Evolutionary conservation across 352 stramenopile genomes (phyloP), one percentile per base, ranked within the genome.

Genomic region (Globisporangium nunn): DNA sequence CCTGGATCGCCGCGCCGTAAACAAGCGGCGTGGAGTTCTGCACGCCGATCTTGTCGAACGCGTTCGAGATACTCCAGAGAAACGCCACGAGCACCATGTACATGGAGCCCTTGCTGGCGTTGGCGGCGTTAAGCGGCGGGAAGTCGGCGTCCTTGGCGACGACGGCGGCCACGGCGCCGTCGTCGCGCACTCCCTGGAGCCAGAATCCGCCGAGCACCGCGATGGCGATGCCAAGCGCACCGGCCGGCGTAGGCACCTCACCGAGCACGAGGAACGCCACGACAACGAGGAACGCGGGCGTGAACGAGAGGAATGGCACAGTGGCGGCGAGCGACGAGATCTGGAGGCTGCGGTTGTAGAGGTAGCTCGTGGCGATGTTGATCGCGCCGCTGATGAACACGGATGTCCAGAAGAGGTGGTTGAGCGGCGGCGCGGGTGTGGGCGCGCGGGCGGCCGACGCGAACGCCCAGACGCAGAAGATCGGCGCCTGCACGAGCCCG

Each of bases 51-150:
- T 91, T 91, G 67, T 91, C 81, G 37, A 91, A 91, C 29, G 76
- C 79, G 50, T 87, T 91, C 12, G 81, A 90, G 44, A 91, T 85
- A 50, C 81, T 91, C 81, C 81, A 91, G 2, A 91, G 58, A 49
- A 91, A 91, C 14, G 81, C 81, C 18, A 91, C 81, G 41, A 88
- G 51, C 49, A 90, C 84, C 77, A 87, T 91, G 63, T 91, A 90
- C 67, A 86, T 76, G 30, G 81, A 87, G 14, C 81, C 81, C 61
- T 88, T 86, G 68, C 77, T 85, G 14, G 74, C 77, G 51, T 85
- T 80, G 6, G 72, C 55, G 40, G 71, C 59, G 53, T 88, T 62
- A 39, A 87, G 62, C 2, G 75, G 62, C 6, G 85, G 63, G 43
- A 84, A 75, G 35, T 45, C 50, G 45, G 83, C 77, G 35, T 45